phyloP scores from a whole-genome alignment of 2,329 filamentous ascomycete species.

The Xylariaceae sp. region DNA sequence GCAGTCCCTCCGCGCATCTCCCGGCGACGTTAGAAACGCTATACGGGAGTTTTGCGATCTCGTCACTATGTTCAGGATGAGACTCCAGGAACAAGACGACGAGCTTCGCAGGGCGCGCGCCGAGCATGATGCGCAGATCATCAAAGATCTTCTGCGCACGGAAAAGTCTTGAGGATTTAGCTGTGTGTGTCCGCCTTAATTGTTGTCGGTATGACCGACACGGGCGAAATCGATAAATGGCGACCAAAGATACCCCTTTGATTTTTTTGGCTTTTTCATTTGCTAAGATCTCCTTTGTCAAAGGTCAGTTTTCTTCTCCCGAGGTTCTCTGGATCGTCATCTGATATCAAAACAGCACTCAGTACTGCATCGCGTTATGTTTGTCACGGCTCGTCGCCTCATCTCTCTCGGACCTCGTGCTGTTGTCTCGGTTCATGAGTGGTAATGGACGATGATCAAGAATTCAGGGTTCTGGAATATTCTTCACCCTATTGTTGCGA shows the following conservation, averaged over 20 bases:
- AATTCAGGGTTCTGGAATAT: too few relatives aligned
- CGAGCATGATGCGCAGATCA: constrained; percentile 41
- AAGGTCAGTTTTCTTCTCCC: background rate
- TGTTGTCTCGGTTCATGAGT: too few relatives aligned
- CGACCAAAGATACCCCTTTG: background rate
- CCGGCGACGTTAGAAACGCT: constrained; percentile 52
- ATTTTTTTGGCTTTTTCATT: too few relatives aligned
- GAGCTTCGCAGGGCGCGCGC: constrained; percentile 42
- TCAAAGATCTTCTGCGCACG: constrained; percentile 14
- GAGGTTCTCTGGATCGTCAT: too few relatives aligned
- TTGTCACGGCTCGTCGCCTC: too few relatives aligned
- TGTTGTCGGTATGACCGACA: background rate
- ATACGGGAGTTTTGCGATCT: constrained; percentile 57
- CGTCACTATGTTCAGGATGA: constrained; percentile 41
- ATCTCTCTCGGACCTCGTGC: too few relatives aligned
- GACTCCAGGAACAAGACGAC: constrained; percentile 32
- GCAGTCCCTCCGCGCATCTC: constrained; percentile 44
- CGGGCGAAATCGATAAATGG: background rate
- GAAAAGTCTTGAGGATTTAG: constrained; percentile 12
- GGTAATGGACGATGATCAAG: too few relatives aligned
- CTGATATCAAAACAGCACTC: too few relatives aligned
- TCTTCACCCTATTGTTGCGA: too few relatives aligned
- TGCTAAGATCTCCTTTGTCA: too few relatives aligned
- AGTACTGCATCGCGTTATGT: too few relatives aligned
- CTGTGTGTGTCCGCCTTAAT: background rate